These are phyloP conservation scores for Cyclostephanos invisitatus DNA, from an alignment of 108 stramenopile species.

Conservation along the genomic window DNA sequence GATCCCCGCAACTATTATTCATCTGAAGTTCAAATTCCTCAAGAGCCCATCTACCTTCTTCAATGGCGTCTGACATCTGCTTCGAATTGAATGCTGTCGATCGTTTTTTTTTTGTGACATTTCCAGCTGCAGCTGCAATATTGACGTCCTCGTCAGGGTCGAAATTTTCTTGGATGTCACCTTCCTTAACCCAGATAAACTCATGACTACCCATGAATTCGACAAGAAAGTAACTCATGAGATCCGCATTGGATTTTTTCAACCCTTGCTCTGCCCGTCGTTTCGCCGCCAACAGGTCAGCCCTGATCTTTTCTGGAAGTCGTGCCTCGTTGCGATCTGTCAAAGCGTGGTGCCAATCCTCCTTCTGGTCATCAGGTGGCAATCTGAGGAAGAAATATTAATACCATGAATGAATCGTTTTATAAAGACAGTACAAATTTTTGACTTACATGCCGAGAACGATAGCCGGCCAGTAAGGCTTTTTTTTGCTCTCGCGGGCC, in stretches of 20 bases:
- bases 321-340: conserved; percentile 80
- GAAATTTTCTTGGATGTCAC: conserved; percentile 84
- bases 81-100: conserved; percentile 64
- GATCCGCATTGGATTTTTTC: conserved; percentile 58
- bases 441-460: conserved; percentile 77
- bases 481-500: conserved; percentile 88
- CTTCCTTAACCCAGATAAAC: conserved; percentile 87
- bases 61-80: conserved; percentile 65
- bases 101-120: conserved; percentile 67
- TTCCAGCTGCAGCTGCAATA: conserved; percentile 41
- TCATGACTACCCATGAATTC: conserved; percentile 90
- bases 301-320: conserved; percentile 79
- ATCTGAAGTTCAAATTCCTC: conserved; percentile 73
- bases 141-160: conserved; percentile 83
- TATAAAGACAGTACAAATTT: not conserved
- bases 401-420: not conserved
- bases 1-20: conserved; percentile 60
- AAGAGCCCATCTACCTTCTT: conserved; percentile 74
- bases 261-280: conserved; percentile 71
- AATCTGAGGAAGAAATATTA: conserved; percentile 29
- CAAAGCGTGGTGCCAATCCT: conserved; percentile 80
- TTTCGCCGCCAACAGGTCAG: conserved; percentile 65
- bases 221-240: conserved; percentile 84
- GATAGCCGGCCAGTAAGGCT: conserved; percentile 90
- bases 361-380: conserved; percentile 80